Evolutionary conservation across 2,329 filamentous ascomycete genomes (phyloP), one percentile per base, ranked within the genome.

Genomic region (Clonostachys rosea): DNA sequence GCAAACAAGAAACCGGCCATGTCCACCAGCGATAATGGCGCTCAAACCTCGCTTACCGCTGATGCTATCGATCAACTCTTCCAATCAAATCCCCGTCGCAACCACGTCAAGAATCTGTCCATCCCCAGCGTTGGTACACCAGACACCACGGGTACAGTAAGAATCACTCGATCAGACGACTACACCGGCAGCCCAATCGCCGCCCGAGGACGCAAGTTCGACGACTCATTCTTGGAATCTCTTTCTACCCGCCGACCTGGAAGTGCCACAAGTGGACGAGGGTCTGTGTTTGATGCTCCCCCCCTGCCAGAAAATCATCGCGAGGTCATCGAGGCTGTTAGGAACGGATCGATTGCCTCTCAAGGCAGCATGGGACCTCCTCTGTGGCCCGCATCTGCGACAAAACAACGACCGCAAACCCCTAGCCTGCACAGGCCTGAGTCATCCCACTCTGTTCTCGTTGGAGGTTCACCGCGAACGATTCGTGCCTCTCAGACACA

Each of bases 11-110:
- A 30, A 10, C 24, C 24, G 8, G 8, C 24, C 9, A 30, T 10
- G 24, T 10, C 24, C 47, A 86, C 76, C 50, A 70, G 75, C 17
- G 89, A 95, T 57, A 85, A 87, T 54, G 81, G 84, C 46, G 86
- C 87, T 13, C 92, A 96, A 67, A 96, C 91, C 20, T 76, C 86
- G 37, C 73, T 96, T 33, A 95, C 90, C n/a, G 81, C 88, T 0
- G 81, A 87, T 44, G 84, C 87, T 47, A 89, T 96, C 52, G 91
- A 96, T 55, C 78, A 82, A 47, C 75, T 96, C 58, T 68, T 95
- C 47, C 14, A 39, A 8, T 39, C 36, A 8, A 39, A 39, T 11
- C 39, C 45, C 44, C 50, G 44, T 24, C 56, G 49, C 11, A 46
- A 50, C 30, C 62, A 67, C 13, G 59, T 61, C 42, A 67, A 67